These are phyloP conservation scores for Ramichloridium luteum DNA, from an alignment of 2,329 filamentous ascomycete species.

Conservation along the genomic window DNA sequence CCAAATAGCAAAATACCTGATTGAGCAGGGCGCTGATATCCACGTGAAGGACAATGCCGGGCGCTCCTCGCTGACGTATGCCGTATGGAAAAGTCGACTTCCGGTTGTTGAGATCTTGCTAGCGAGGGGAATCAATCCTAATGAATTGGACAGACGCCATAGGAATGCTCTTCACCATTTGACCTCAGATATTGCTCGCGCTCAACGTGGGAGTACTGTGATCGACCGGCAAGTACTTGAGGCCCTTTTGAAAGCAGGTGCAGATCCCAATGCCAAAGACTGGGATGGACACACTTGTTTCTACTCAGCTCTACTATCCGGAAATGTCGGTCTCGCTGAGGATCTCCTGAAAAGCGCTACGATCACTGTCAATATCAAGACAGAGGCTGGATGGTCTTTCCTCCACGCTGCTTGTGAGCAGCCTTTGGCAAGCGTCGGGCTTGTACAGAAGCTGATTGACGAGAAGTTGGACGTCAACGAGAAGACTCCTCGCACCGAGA, in stretches of 20 bases:
- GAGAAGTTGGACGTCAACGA: constrained; percentile 1
- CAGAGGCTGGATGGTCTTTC: background rate
- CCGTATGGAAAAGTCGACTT: constrained; percentile 31
- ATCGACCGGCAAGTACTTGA: constrained; percentile 1
- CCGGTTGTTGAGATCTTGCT: constrained; percentile 28
- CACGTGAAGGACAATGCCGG: constrained; percentile 26
- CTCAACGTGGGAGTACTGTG: constrained; percentile 3
- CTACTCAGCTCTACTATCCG: constrained; percentile 6
- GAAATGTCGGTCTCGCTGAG: constrained; percentile 3
- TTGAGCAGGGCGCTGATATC: constrained; percentile 9
- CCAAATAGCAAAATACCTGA: constrained; percentile 3
- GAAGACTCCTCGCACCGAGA: constrained; percentile 2
- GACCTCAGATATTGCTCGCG: constrained; percentile 26
- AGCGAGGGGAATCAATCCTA: constrained; percentile 8
- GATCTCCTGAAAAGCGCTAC: constrained; percentile 2
- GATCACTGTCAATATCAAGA: constrained; percentile 1
- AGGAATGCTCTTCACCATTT: constrained; percentile 28
- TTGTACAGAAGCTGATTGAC: background rate
- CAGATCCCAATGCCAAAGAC: constrained; percentile 2
- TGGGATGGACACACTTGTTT: constrained; percentile 4
- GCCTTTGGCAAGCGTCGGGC: constrained; percentile 1
- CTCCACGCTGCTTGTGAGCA: constrained; percentile 1
- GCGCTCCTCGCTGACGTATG: constrained; percentile 17
- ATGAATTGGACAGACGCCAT: constrained; percentile 6
- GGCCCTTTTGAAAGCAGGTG: background rate